These are phyloP conservation scores for Marsdenia floribunda DNA, from an alignment of 257 asterid species.

Conservation along the genomic window DNA sequence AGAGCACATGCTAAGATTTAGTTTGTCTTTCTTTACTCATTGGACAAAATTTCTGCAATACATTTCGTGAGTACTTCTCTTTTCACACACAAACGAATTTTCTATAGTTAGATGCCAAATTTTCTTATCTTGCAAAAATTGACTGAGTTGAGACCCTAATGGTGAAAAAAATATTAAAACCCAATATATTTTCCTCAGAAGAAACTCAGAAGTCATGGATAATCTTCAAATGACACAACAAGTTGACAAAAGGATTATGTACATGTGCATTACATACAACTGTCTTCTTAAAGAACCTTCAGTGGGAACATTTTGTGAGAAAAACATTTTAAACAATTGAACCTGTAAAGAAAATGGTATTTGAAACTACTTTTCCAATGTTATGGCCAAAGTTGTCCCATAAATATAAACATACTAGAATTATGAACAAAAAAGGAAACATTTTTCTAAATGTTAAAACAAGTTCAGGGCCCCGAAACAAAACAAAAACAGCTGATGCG, in stretches of 20 bases:
- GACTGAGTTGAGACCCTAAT: background rate
- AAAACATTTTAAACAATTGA: background rate
- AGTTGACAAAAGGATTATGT: background rate
- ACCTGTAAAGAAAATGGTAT: background rate
- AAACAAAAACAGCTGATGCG: background rate
- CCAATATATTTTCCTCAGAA: background rate
- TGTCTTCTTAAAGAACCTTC: background rate
- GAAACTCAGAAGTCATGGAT: background rate
- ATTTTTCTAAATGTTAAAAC: background rate
- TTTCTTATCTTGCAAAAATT: background rate
- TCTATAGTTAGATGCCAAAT: too few relatives aligned
- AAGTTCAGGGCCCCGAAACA: background rate
- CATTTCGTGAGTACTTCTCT: background rate
- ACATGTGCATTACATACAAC: background rate
- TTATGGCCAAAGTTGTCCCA: background rate
- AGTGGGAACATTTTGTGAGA: background rate
- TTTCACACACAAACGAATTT: background rate
- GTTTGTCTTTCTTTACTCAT: background rate
- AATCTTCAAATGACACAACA: background rate
- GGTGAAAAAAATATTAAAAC: background rate
- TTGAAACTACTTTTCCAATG: background rate
- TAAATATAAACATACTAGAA: background rate
- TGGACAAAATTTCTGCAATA: background rate
- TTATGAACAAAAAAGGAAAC: background rate
- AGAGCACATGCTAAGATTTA: background rate